Conservation (phyloP, 169 alveolate genomes). For the Plasmodium coatneyi region DNA sequence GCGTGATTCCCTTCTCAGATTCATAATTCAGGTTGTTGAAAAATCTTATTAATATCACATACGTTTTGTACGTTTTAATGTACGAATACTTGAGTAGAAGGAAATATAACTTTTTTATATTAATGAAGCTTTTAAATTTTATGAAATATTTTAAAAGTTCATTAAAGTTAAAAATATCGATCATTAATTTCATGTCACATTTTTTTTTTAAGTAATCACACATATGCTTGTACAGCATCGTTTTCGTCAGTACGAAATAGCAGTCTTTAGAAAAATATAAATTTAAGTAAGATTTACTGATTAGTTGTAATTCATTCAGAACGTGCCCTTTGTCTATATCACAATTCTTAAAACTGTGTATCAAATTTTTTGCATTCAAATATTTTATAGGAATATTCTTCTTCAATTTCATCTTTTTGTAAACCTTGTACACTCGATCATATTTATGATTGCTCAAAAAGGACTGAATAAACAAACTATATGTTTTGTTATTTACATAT, state of each 20-base stretch:
- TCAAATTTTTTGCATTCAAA: conserved; percentile 63
- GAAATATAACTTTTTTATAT: conserved; percentile 61
- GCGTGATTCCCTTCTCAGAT: neutral
- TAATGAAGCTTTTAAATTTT: conserved; percentile 71
- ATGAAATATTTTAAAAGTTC: conserved; percentile 74
- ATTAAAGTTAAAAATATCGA: conserved; percentile 69
- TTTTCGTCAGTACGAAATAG: conserved; percentile 64
- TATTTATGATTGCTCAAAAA: conserved; percentile 61
- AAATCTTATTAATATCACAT: conserved; percentile 61
- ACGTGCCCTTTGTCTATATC: conserved; percentile 71
- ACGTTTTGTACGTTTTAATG: conserved; percentile 66
- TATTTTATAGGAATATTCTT: conserved; percentile 62
- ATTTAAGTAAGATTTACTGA: conserved; percentile 59
- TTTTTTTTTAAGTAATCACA: conserved; percentile 71
- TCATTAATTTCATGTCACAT: conserved; percentile 69
- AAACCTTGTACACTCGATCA: conserved; percentile 69
- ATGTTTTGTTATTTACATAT: conserved; percentile 67
- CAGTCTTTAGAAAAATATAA: conserved; percentile 72
- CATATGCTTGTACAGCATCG: conserved; percentile 70
- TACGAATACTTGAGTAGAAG: conserved; percentile 57
- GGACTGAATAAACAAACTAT: conserved; percentile 68
- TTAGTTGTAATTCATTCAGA: conserved; percentile 47
- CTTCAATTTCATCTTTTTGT: conserved; percentile 56
- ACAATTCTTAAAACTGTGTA: conserved; percentile 73
- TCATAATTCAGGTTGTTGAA: conserved; percentile 66